Evolutionary conservation across 306 rosid genomes (phyloP).

Genomic region (Calophaca sinica): DNA sequence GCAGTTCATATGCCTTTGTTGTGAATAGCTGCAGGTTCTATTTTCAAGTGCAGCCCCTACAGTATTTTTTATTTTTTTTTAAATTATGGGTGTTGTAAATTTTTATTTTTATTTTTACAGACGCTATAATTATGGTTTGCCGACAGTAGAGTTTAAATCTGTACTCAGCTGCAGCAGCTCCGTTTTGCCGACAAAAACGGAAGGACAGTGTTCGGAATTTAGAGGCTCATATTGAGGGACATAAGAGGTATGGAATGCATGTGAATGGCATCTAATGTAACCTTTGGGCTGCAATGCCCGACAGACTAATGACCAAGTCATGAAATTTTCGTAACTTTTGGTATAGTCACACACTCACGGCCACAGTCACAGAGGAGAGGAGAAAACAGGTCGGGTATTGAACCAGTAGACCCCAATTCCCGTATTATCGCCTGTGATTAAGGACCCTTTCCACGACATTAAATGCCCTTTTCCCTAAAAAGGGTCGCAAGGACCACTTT

Average conservation of each 20-base stretch:
- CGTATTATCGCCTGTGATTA: constrained; percentile 35
- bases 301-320: neutral
- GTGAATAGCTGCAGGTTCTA: no score
- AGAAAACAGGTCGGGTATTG: neutral
- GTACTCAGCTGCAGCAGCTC: neutral
- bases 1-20: no score
- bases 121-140: constrained; percentile 13
- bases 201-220: constrained; percentile 2
- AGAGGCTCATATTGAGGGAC: neutral
- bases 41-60: no score
- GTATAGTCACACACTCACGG: neutral
- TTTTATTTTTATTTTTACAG: neutral
- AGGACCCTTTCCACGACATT: constrained; percentile 27
- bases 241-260: constrained; percentile 35
- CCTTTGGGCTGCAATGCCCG: neutral
- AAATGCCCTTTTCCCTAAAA: neutral
- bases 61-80: no score
- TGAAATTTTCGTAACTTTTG: neutral
- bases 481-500: constrained; percentile 11
- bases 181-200: constrained; percentile 23
- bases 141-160: constrained; percentile 28
- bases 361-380: neutral
- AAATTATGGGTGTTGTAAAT: neutral
- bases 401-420: constrained; percentile 36
- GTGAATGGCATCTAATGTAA: constrained; percentile 29